Conservation (phyloP, 441 rosid genomes). For the Hura crepitans region DNA sequence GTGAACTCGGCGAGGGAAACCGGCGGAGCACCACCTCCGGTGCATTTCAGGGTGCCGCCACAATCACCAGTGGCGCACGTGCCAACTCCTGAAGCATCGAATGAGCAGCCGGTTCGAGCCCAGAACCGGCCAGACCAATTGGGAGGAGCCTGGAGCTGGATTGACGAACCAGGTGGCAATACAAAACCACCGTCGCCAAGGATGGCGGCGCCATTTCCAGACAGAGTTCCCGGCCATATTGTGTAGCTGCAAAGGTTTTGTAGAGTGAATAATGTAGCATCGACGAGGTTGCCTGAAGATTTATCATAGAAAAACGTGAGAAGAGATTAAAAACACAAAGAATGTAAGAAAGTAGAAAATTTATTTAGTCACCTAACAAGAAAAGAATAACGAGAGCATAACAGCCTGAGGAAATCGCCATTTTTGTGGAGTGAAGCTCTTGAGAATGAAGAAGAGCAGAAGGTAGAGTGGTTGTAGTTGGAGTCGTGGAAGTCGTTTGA, state of each 20-base stretch:
- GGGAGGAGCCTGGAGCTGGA: conserved; percentile 50
- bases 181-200: conserved; percentile 69
- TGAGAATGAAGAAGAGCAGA: background rate
- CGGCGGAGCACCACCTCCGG: conserved; percentile 69
- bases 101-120: conserved; percentile 72
- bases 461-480: conserved; percentile 27
- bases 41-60: conserved; percentile 61
- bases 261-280: conserved; percentile 57
- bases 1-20: conserved; percentile 72
- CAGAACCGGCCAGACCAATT: conserved; percentile 80
- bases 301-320: background rate
- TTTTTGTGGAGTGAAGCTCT: conserved; percentile 12
- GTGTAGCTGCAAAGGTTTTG: conserved; percentile 56
- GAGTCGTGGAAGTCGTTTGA: conserved; percentile 23
- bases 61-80: conserved; percentile 82
- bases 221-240: conserved; percentile 73
- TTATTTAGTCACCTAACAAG: conserved; percentile 33
- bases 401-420: conserved; percentile 36
- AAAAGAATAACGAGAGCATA: conserved; percentile 31
- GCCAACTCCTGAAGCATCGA: conserved; percentile 57
- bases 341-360: no score
- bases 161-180: conserved; percentile 46
- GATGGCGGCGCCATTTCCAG: conserved; percentile 47
- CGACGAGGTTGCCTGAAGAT: conserved; percentile 41
- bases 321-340: background rate